Percentiles rank a stretch among this genome's conserved stretches.
phyloP scores from a whole-genome alignment of 345 rosid species.

The Eucalyptus erythrocorys region DNA sequence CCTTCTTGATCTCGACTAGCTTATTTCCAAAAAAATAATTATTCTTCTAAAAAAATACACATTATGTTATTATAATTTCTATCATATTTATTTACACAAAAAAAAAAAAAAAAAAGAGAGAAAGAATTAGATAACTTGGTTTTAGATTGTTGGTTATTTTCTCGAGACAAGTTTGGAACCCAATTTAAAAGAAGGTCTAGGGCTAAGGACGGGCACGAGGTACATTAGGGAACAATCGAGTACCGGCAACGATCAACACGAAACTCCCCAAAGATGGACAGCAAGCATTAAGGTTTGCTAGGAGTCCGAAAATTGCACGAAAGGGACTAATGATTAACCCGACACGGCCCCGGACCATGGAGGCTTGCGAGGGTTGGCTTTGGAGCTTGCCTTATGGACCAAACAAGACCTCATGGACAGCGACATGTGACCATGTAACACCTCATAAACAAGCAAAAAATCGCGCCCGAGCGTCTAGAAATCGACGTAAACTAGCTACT shows the following conservation, averaged over 20 bases:
- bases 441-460: background rate
- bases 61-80: too few relatives aligned
- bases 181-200: background rate
- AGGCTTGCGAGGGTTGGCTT: background rate
- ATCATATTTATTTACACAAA: background rate
- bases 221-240: background rate
- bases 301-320: background rate
- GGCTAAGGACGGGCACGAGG: background rate
- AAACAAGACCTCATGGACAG: background rate
- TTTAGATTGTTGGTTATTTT: background rate
- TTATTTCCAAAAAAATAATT: background rate
- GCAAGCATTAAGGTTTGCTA: background rate
- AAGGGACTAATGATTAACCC: too few relatives aligned
- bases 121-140: too few relatives aligned
- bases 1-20: background rate
- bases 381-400: background rate
- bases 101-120: rapidly evolving
- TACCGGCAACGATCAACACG: background rate
- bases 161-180: background rate
- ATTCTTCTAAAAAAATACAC: background rate
- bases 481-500: background rate
- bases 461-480: background rate
- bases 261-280: background rate
- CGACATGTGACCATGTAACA: background rate
- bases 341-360: background rate